Percentiles rank a stretch among this genome's conserved stretches.
Evolutionary conservation across 2,329 filamentous ascomycete species (phyloP).

Genomic region (Rugonectria rugulosa): DNA sequence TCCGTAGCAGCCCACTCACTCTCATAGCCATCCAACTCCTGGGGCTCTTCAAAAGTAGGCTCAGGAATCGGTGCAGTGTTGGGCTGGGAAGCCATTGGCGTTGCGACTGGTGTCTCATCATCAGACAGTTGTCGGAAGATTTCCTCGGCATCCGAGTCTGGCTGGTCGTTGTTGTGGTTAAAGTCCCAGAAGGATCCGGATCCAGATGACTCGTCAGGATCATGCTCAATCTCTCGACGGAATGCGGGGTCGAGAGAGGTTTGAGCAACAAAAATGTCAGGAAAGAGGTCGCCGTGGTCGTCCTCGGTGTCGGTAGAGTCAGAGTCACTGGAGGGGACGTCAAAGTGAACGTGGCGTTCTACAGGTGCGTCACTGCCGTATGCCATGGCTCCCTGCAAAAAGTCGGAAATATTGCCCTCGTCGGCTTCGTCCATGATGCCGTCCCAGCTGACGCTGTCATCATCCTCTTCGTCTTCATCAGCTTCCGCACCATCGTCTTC

Average conservation of each 20-base stretch:
- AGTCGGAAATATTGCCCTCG: slow-evolving; percentile 54
- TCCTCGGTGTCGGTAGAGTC: slow-evolving; percentile 70
- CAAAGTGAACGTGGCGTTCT: slow-evolving; percentile 77
- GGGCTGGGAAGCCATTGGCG: slow-evolving; percentile 47
- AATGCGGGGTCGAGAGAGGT: slow-evolving; percentile 75
- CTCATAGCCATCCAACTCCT: slow-evolving; percentile 65
- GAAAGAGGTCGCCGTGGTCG: slow-evolving; percentile 71
- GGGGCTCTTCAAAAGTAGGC: slow-evolving; percentile 43
- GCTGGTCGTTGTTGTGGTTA: slow-evolving; percentile 52
- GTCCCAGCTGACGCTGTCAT: slow-evolving; percentile 62
- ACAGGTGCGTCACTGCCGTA: slow-evolving; percentile 50
- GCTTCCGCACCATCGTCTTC: slow-evolving; percentile 46
- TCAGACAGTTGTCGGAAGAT: slow-evolving; percentile 47
- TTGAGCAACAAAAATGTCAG: slow-evolving; percentile 81
- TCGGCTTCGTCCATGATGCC: slow-evolving; percentile 60
- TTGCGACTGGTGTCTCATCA: slow-evolving; percentile 53
- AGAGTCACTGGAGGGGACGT: slow-evolving; percentile 71
- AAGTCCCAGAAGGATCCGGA: slow-evolving; percentile 72
- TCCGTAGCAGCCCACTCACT: slow-evolving; percentile 55
- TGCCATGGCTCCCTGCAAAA: slow-evolving; percentile 48
- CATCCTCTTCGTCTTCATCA: slow-evolving; percentile 50
- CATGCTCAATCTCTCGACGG: slow-evolving; percentile 75
- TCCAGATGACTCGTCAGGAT: slow-evolving; percentile 65
- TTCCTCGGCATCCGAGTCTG: slow-evolving; percentile 53
- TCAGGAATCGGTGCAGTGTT: slow-evolving; percentile 35